Percentiles rank a stretch among this genome's conserved stretches.
These are phyloP conservation scores for Babesia divergens DNA, from an alignment of 169 alveolate species.

Conservation along the genomic window DNA sequence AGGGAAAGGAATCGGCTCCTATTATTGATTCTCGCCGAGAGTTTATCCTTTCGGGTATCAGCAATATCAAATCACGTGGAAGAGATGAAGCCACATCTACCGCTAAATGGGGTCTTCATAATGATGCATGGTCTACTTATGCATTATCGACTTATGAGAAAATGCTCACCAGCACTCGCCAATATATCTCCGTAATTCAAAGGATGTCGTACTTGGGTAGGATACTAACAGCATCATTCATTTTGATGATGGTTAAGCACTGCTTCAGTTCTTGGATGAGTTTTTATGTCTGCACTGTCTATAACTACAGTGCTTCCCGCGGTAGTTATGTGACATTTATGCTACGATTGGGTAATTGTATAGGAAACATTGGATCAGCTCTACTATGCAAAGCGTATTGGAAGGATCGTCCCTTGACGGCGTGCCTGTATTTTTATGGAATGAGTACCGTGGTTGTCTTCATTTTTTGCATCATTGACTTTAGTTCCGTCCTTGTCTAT, in stretches of 20 bases:
- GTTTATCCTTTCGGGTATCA: constrained; percentile 8
- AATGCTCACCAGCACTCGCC: neutral
- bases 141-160: neutral
- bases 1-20: neutral
- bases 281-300: constrained; percentile 47
- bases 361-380: constrained; percentile 43
- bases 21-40: neutral
- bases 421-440: constrained; percentile 20
- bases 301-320: constrained; percentile 15
- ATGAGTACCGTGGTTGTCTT: constrained; percentile 16
- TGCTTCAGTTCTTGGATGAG: constrained; percentile 56
- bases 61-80: neutral
- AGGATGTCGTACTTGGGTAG: constrained; percentile 11
- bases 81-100: neutral
- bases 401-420: constrained; percentile 38
- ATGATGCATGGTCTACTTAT: neutral
- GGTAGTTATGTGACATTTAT: constrained; percentile 52
- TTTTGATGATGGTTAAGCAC: constrained; percentile 26
- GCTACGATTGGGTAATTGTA: constrained; percentile 46
- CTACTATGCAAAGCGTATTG: constrained; percentile 18
- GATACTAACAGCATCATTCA: constrained; percentile 1
- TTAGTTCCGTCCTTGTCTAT: constrained; percentile 4
- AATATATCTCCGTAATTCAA: neutral
- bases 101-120: neutral
- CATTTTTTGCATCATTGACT: constrained; percentile 20